These are phyloP conservation scores for Beauveria rudraprayagi DNA, from an alignment of 2,329 filamentous ascomycete species.

Conservation along the genomic window DNA sequence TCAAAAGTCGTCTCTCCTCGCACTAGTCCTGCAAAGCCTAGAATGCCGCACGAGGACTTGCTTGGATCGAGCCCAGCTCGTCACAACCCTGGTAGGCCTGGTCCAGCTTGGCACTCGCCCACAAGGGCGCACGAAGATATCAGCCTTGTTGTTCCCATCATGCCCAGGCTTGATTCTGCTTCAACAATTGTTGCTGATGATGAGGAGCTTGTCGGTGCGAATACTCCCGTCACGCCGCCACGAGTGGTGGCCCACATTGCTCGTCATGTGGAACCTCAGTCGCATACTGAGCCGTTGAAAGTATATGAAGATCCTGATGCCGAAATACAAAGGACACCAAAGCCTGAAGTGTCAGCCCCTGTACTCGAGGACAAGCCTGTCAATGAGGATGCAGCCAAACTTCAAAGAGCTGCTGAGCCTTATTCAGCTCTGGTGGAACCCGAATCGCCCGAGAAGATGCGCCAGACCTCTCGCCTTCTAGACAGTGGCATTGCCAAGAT, in stretches of 20 bases:
- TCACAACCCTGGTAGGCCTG: conserved; percentile 32
- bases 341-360: conserved; percentile 36
- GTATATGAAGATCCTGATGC: conserved; percentile 58
- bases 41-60: conserved; percentile 4
- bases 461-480: conserved; percentile 54
- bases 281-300: conserved; percentile 27
- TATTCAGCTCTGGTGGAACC: conserved; percentile 16
- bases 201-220: conserved; percentile 5
- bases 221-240: conserved; percentile 9
- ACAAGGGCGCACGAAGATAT: conserved; percentile 44
- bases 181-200: conserved; percentile 19
- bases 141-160: conserved; percentile 42
- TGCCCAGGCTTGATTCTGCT: conserved; percentile 30
- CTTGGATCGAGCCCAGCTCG: conserved; percentile 29
- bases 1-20: conserved; percentile 2
- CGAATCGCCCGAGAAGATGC: conserved; percentile 43
- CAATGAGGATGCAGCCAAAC: conserved; percentile 43
- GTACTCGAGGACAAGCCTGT: conserved; percentile 53
- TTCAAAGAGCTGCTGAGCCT: conserved; percentile 21
- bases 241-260: conserved; percentile 9
- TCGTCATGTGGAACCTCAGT: conserved; percentile 6
- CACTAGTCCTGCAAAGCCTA: conserved; percentile 11
- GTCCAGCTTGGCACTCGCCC: conserved; percentile 29
- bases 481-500: conserved; percentile 69
- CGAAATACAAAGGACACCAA: conserved; percentile 37